Base-by-base conservation (phyloP, 2,329 filamentous ascomycete genomes). In the Apiospora aurea region DNA sequence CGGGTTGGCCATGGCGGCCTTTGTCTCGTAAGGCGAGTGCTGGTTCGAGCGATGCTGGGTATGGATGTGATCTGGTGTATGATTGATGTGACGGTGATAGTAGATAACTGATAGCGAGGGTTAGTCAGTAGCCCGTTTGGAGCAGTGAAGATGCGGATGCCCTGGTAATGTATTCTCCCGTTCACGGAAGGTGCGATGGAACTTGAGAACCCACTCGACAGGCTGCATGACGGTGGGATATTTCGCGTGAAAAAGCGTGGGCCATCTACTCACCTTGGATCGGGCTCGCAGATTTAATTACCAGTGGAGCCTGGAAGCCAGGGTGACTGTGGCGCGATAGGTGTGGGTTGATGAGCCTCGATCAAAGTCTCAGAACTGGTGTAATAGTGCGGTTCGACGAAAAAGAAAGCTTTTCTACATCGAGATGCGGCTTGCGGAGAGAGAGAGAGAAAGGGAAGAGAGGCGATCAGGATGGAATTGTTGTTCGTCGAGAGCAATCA, bases 1-100 rank as follows among this genome's bases (percentile, higher is more conserved):
- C 77, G 83, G 82, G 82, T 85, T 85, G 84, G 86, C 87, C 88
- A 90, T 90, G 71, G 75, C 80, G 84, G 85, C 86, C 85, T 73
- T 66, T 70, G 64, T 51, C 57, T 61, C 69, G 67, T 38, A 38
- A 13, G 71, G n/a, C 66, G 41, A 47, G 41, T 68, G 66, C 41
- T 68, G 66, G 44, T 6, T 21, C 41, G 43, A 44, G 34, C 46
- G 34, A 47, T 71, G 70, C 57, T 64, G 29, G 47, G 41, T 46
- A 44, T 16, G 38, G 24, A 46, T 67, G 29, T 67, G 41, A 69
- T 44, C 16, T 69, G 13, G 47, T 67, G 38, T 38, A 38, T 49
- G 34, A 64, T 64, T 51, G 49, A 64, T 64, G 57, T 21, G 57
- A 64, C 34, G 57, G 57, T 41, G 57, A 64, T 61, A 34, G 53